phyloP scores from a whole-genome alignment of 139 green algal genomes.

The Asterochloris erici region DNA sequence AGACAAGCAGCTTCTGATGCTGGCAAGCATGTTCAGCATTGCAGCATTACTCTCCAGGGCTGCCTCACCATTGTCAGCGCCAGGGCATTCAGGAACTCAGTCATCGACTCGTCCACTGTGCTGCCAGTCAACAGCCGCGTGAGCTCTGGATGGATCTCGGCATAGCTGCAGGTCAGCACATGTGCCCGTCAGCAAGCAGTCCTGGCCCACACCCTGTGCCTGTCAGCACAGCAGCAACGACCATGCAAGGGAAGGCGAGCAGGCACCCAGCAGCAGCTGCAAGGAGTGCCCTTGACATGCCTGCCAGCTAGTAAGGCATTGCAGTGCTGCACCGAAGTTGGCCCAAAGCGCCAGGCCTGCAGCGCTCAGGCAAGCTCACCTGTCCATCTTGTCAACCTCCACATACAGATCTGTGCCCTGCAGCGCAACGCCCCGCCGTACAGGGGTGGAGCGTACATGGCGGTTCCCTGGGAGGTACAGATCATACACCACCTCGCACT shows the following conservation, averaged over 20 bases:
- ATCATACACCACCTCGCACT: slow-evolving; percentile 1
- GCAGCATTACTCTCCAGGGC: too few relatives aligned
- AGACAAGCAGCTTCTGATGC: not conserved
- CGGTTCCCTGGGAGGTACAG: not conserved
- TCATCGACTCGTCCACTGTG: not conserved
- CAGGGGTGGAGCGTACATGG: slow-evolving; percentile 1
- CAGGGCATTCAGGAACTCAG: slow-evolving; percentile 8
- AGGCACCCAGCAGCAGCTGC: too few relatives aligned
- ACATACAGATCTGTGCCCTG: slow-evolving; percentile 14
- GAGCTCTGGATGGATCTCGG: slow-evolving; percentile 12
- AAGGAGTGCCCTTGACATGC: too few relatives aligned
- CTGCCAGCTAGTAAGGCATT: too few relatives aligned
- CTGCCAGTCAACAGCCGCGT: slow-evolving; percentile 2
- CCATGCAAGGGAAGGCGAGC: too few relatives aligned
- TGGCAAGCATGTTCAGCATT: not conserved
- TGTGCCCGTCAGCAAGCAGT: too few relatives aligned
- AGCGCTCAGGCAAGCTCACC: too few relatives aligned
- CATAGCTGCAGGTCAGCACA: not conserved
- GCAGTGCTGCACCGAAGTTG: too few relatives aligned
- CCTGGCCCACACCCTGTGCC: too few relatives aligned
- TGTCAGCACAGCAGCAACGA: too few relatives aligned
- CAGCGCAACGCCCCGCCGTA: not conserved
- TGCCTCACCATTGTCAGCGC: slow-evolving; percentile 11
- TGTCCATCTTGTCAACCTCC: slow-evolving; percentile 17
- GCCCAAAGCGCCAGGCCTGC: too few relatives aligned